Conservation (phyloP, 2,329 filamentous ascomycete genomes). For the Chaetomiaceae sp. region DNA sequence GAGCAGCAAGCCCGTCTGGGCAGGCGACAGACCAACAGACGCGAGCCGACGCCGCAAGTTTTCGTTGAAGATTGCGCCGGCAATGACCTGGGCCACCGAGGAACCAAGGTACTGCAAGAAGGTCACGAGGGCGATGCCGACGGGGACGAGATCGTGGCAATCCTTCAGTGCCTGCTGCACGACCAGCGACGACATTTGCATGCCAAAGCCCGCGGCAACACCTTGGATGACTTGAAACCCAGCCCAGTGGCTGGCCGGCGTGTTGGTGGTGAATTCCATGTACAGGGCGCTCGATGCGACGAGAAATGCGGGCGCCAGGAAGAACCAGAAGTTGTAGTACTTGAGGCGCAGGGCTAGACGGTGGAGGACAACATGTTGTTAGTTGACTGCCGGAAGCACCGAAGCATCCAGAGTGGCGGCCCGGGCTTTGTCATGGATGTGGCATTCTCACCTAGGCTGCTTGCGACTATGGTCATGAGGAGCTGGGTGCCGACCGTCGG, state of each 20-base stretch:
- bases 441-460: background rate
- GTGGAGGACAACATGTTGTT: background rate
- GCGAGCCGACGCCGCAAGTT: background rate
- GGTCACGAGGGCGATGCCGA: background rate
- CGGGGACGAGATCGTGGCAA: background rate
- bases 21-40: background rate
- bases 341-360: slow-evolving; percentile 11
- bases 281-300: slow-evolving; percentile 18
- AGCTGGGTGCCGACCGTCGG: slow-evolving; percentile 27
- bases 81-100: background rate
- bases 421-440: too few relatives aligned
- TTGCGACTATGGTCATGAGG: slow-evolving; percentile 15
- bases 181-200: slow-evolving; percentile 15
- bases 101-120: background rate
- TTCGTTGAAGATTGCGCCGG: background rate
- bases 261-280: slow-evolving; percentile 14
- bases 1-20: background rate
- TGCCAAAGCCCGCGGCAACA: slow-evolving; percentile 16
- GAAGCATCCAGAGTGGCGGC: too few relatives aligned
- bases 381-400: too few relatives aligned
- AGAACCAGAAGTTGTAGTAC: slow-evolving; percentile 19
- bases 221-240: slow-evolving; percentile 22
- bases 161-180: background rate
- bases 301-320: slow-evolving; percentile 13
- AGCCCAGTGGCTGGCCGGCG: slow-evolving; percentile 16